Evolutionary conservation across 2,329 filamentous ascomycete genomes (phyloP).

Genomic region (Penicillium capsulatum): DNA sequence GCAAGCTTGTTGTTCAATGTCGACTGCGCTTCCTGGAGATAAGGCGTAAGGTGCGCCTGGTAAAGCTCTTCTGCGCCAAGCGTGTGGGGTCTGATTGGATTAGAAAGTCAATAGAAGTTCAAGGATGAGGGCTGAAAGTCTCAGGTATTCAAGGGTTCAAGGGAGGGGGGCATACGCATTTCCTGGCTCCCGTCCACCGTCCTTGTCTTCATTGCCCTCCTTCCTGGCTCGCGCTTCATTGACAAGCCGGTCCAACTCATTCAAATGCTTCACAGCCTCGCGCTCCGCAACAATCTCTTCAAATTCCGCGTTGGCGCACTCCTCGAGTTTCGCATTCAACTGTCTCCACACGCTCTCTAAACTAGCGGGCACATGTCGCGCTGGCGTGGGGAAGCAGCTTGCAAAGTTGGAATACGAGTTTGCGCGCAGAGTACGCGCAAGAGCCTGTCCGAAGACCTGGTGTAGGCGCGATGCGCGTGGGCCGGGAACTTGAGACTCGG

Average conservation of each 20-base stretch:
- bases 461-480: constrained; percentile 58
- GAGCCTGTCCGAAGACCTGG: constrained; percentile 57
- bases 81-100: constrained; percentile 57
- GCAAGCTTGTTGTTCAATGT: constrained; percentile 50
- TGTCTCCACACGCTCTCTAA: constrained; percentile 56
- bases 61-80: constrained; percentile 55
- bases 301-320: constrained; percentile 56
- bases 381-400: constrained; percentile 60
- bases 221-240: constrained; percentile 55
- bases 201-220: constrained; percentile 32
- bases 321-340: constrained; percentile 56
- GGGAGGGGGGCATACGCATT: constrained; percentile 47
- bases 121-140: too few relatives aligned
- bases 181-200: constrained; percentile 33
- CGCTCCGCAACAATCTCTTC: constrained; percentile 56
- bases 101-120: too few relatives aligned
- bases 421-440: constrained; percentile 57
- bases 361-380: constrained; percentile 53
- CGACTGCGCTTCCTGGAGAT: constrained; percentile 49
- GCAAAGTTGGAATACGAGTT: constrained; percentile 60
- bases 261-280: constrained; percentile 55
- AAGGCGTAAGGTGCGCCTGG: constrained; percentile 56
- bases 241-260: constrained; percentile 58
- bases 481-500: constrained; percentile 47
- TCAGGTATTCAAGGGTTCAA: too few relatives aligned